Conservation (phyloP, 495 filamentous ascomycete species). For the Astrothelium macrocarpum region DNA sequence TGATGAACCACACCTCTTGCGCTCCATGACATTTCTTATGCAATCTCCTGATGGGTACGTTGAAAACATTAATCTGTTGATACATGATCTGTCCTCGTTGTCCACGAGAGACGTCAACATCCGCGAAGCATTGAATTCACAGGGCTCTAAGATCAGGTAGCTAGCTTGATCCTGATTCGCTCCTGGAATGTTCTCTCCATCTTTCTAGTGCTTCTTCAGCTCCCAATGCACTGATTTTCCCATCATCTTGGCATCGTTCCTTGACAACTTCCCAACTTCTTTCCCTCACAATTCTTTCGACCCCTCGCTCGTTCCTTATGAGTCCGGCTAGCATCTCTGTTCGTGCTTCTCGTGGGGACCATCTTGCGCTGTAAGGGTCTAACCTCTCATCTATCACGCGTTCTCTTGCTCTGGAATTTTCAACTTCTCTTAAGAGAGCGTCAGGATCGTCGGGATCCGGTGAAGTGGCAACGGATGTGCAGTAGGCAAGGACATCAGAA, state of each 20-base stretch:
- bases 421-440: slow-evolving; percentile 54
- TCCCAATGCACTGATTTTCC: slow-evolving; percentile 22
- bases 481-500: slow-evolving; percentile 82
- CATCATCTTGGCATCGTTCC: slow-evolving; percentile 60
- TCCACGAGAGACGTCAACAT: not conserved
- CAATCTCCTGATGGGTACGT: not conserved
- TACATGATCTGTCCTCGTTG: not conserved
- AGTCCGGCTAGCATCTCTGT: slow-evolving; percentile 72
- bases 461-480: slow-evolving; percentile 75
- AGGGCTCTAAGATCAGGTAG: no score
- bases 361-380: slow-evolving; percentile 84
- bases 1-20: no score
- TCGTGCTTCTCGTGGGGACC: slow-evolving; percentile 71
- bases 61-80: not conserved
- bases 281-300: slow-evolving; percentile 77
- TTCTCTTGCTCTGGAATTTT: slow-evolving; percentile 61
- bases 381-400: slow-evolving; percentile 77
- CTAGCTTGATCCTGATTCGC: no score
- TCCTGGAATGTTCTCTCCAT: slow-evolving; percentile 46
- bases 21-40: no score
- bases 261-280: slow-evolving; percentile 75
- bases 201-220: slow-evolving; percentile 57
- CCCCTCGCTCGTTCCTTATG: slow-evolving; percentile 71
- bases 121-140: not conserved
- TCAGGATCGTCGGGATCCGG: slow-evolving; percentile 88